Conservation (phyloP, 345 rosid genomes). For the Rhizophora apiculata region DNA sequence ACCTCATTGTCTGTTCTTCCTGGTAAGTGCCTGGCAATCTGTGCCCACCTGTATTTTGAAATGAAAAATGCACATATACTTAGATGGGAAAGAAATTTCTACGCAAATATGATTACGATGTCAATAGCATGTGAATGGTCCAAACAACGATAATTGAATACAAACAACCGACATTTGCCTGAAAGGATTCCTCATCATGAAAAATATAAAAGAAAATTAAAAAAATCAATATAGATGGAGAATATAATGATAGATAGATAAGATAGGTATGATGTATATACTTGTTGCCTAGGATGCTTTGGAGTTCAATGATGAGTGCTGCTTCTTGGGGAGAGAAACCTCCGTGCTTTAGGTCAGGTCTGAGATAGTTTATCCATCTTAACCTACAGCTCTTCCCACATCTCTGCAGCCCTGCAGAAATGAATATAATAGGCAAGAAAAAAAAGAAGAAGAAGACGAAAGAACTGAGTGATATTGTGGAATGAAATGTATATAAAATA, state of each 20-base stretch:
- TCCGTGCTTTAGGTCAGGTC: constrained; percentile 93
- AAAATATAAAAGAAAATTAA: background rate
- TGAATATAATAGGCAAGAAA: background rate
- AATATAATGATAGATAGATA: no score
- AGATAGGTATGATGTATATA: constrained; percentile 6
- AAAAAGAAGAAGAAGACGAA: background rate
- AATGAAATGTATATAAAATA: background rate
- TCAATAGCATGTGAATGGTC: no score
- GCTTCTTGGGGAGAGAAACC: constrained; percentile 94
- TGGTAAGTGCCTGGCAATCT: constrained; percentile 5
- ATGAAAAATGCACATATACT: no score
- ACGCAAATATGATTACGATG: no score
- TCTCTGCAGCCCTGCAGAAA: constrained; percentile 66
- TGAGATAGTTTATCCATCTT: constrained; percentile 89
- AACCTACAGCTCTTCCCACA: constrained; percentile 99
- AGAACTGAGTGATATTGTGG: background rate
- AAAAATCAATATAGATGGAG: background rate
- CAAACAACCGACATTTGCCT: no score
- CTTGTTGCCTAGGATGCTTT: constrained; percentile 93
- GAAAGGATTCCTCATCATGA: no score
- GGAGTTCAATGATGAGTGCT: constrained; percentile 89
- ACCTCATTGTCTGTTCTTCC: no score
- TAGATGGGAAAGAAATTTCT: no score
- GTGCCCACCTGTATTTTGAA: constrained; percentile 25
- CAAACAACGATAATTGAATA: no score